A percentile compares a stretch with the other conserved stretches of the same genome.
Conservation (phyloP, 192 early-diverging fungal genomes). For the Backusella tarrabulga region DNA sequence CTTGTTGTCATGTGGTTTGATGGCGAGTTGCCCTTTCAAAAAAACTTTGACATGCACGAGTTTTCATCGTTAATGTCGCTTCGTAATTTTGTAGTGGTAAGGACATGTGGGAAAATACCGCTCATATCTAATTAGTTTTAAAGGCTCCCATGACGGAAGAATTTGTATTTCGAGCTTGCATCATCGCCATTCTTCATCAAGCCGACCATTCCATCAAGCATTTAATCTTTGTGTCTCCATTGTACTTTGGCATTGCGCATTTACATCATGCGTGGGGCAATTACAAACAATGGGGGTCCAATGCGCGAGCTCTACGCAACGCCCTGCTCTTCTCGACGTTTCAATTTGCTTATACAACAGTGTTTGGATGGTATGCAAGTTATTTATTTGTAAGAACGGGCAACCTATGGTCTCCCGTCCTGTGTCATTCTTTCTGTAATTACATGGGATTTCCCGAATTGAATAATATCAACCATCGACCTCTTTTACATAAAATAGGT, state of each 20-base stretch:
- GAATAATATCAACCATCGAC: neutral
- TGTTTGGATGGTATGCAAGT: slow-evolving; percentile 81
- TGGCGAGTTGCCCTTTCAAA: slow-evolving; percentile 43
- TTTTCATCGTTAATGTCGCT: slow-evolving; percentile 29
- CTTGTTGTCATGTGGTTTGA: slow-evolving; percentile 43
- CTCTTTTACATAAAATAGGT: slow-evolving; percentile 4
- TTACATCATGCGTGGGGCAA: slow-evolving; percentile 66
- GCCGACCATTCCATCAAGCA: slow-evolving; percentile 34
- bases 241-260: slow-evolving; percentile 78
- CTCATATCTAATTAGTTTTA: neutral
- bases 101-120: neutral
- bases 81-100: slow-evolving; percentile 50
- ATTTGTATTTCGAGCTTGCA: slow-evolving; percentile 69
- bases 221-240: slow-evolving; percentile 57
- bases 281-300: slow-evolving; percentile 44
- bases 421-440: slow-evolving; percentile 75
- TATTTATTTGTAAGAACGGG: slow-evolving; percentile 63
- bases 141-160: slow-evolving; percentile 77
- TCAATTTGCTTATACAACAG: slow-evolving; percentile 70
- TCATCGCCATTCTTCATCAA: slow-evolving; percentile 51
- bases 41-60: slow-evolving; percentile 24
- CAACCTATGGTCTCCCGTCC: slow-evolving; percentile 46
- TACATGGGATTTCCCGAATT: slow-evolving; percentile 74
- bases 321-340: slow-evolving; percentile 41
- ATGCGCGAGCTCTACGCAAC: slow-evolving; percentile 32